Percentiles rank a stretch among this genome's conserved stretches.
These are phyloP conservation scores for Raffaelea arxii DNA, from an alignment of 2,329 filamentous ascomycete genomes.

Conservation along the genomic window DNA sequence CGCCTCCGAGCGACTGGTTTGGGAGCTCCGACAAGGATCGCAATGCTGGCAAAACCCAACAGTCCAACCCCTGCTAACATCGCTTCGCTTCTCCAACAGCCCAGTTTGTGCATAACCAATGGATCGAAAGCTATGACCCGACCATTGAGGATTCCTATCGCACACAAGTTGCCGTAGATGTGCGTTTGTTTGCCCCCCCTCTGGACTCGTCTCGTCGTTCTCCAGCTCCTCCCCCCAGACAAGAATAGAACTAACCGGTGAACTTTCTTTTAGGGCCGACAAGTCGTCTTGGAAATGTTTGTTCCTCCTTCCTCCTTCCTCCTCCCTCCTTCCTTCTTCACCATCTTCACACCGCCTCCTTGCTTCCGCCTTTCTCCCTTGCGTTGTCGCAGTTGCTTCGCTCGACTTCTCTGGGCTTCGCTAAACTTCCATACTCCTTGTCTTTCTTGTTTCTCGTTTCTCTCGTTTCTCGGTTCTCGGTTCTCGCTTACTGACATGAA, in stretches of 20 bases:
- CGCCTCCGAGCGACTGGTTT: too few relatives aligned
- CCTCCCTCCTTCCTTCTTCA: too few relatives aligned
- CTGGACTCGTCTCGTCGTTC: background rate
- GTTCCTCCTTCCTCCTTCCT: constrained; percentile 19
- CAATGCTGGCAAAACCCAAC: too few relatives aligned
- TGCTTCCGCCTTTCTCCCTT: too few relatives aligned
- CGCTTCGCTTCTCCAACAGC: constrained; percentile 44
- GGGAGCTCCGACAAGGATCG: too few relatives aligned
- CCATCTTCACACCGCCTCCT: background rate
- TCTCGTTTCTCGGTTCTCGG: too few relatives aligned
- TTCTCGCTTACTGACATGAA: too few relatives aligned
- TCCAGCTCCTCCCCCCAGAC: background rate
- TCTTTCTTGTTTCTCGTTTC: too few relatives aligned
- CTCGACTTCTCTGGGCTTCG: too few relatives aligned
- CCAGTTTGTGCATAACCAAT: constrained; percentile 89
- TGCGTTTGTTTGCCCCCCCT: constrained; percentile 36
- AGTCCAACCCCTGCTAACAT: constrained; percentile 10
- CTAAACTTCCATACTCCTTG: too few relatives aligned
- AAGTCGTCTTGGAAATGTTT: constrained; percentile 85
- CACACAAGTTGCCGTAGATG: constrained; percentile 71
- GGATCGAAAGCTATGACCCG: constrained; percentile 81
- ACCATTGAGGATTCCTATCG: constrained; percentile 72
- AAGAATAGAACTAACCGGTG: constrained; percentile 1
- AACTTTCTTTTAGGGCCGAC: constrained; percentile 54
- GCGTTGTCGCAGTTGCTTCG: too few relatives aligned